phyloP scores from a whole-genome alignment of 805 yeast genomes.

The Clavispora santaluciae region DNA sequence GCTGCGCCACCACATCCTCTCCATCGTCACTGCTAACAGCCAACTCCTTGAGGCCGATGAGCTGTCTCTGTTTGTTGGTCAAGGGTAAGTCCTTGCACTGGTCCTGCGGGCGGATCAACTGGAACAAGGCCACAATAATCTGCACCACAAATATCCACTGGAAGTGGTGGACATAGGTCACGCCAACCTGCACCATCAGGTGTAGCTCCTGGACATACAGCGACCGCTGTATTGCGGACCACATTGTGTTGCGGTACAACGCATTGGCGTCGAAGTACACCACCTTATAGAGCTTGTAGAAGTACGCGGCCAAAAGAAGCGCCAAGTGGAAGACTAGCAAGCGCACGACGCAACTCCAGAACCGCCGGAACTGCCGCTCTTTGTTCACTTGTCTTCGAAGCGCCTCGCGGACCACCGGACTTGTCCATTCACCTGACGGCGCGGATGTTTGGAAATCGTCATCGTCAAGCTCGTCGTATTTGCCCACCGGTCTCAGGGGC shows the following conservation, averaged over 20 bases:
- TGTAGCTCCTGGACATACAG: not conserved
- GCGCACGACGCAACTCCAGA: constrained; percentile 24
- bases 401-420: constrained; percentile 43
- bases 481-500: not conserved
- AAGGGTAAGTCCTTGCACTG: constrained; percentile 50
- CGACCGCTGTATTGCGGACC: constrained; percentile 1
- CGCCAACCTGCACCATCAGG: not conserved
- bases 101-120: constrained; percentile 39
- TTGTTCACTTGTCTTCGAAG: constrained; percentile 40
- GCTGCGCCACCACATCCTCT: constrained; percentile 14
- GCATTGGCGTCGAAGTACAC: constrained; percentile 6
- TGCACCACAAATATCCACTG: constrained; percentile 20
- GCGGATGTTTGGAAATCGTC: constrained; percentile 1
- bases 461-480: constrained; percentile 4
- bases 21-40: constrained; percentile 2
- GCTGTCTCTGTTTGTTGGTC: constrained; percentile 39
- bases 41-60: constrained; percentile 37
- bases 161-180: constrained; percentile 4
- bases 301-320: constrained; percentile 6
- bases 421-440: constrained; percentile 29
- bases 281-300: constrained; percentile 7
- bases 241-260: constrained; percentile 6
- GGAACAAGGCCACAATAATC: constrained; percentile 22
- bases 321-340: constrained; percentile 26
- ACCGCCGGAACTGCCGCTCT: constrained; percentile 30